These are phyloP conservation scores for Jamesozyma lodderae DNA, from an alignment of 805 yeast species.

Conservation along the genomic window DNA sequence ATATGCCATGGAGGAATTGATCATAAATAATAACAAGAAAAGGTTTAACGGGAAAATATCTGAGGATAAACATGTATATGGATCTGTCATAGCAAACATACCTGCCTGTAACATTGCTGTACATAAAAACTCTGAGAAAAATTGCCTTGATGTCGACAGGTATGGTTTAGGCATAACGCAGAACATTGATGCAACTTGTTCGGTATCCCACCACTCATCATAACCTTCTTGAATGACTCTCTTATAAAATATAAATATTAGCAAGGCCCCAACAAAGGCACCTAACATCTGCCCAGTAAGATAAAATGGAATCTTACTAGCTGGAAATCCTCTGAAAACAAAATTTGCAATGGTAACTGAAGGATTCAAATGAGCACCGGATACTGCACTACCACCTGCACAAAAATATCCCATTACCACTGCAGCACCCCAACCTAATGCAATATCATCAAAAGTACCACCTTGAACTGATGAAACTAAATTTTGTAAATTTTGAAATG, in stretches of 20 bases:
- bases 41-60: conserved; percentile 39
- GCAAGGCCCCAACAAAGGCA: conserved; percentile 38
- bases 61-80: conserved; percentile 39
- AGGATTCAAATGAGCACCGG: conserved; percentile 51
- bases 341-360: conserved; percentile 41
- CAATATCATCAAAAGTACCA: conserved; percentile 36
- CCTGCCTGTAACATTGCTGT: conserved; percentile 38
- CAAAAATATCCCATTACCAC: conserved; percentile 41
- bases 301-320: conserved; percentile 38
- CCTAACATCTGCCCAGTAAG: conserved; percentile 41
- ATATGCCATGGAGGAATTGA: conserved; percentile 40
- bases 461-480: conserved; percentile 12
- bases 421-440: conserved; percentile 46
- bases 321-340: conserved; percentile 42
- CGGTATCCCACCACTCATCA: conserved; percentile 20
- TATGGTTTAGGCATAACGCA: conserved; percentile 37
- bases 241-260: conserved; percentile 37
- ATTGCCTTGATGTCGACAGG: conserved; percentile 35
- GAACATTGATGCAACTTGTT: conserved; percentile 35
- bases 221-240: conserved; percentile 25
- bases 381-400: conserved; percentile 41
- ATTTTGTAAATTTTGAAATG: conserved; percentile 3
- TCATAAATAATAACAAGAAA: conserved; percentile 34
- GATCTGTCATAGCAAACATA: conserved; percentile 42
- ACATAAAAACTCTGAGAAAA: conserved; percentile 39